Evolutionary conservation across 2,329 filamentous ascomycete genomes (phyloP), one percentile per base, ranked within the genome.

Genomic region (Aspergillus sp.): DNA sequence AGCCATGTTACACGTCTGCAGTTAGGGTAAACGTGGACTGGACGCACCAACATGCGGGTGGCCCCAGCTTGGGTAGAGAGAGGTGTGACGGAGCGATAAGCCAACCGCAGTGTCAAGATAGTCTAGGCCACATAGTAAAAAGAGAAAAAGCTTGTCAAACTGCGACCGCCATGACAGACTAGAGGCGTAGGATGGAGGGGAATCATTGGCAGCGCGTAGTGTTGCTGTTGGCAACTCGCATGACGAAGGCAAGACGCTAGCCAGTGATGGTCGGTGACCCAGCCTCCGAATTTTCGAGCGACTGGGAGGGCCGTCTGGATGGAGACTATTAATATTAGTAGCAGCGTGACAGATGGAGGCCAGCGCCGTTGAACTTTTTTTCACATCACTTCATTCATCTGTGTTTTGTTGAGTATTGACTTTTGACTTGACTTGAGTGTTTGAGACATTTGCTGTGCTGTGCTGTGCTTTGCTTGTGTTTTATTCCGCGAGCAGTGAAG

Each of bases 281-380:
- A 49, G 45, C 45, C 45, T 25, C 45, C 21, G 45, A 30, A 49
- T 49, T 49, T 49, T 49, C 45, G 45, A 49, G 45, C 45, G 21
- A 28, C 23, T 49, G 45, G 45, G 25, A 49, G 5, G 30, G 12
- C 13, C 45, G 45, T 49, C 45, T 49, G 21, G 45, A 49, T 49
- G 45, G 45, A 49, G 25, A 49, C 45, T 49, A 49, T 49, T 49
- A 45, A 45, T 48, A 48, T 28, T 49, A 49, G 21, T 30, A 28
- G 45, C 15, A 49, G 47, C 56, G 63, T 58, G 54, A 58, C 57
- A 56, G 56, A 50, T 60, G 54, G 36, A 45, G 58, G 63, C 62
- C 63, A 60, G 60, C 67, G 60, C 61, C 62, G 23, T 49, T 49
- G 45, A 28, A 49, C 45, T 68, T 60, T 63, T 28, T 59, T 57